Base-by-base conservation (phyloP, 768 basidiomycete species). In the Lepiota brunneoincarnata region DNA sequence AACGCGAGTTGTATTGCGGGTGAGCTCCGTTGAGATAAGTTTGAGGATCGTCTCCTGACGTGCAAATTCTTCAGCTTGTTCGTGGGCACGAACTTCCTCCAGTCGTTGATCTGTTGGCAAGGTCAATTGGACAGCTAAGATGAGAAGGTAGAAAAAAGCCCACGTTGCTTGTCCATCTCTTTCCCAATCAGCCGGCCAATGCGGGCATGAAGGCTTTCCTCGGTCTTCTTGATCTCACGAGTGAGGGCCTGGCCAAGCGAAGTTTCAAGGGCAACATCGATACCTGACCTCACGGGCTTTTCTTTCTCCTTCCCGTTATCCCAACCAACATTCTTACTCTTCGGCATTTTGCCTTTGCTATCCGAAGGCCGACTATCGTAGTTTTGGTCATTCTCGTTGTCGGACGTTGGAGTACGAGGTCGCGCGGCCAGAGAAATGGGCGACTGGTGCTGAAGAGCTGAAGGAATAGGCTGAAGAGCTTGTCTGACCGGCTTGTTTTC, bases 131-230 rank as follows among this genome's bases (percentile, higher is more conserved):
- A 49, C 12, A 47, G 47, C 41, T 57, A 31, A 62, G 49, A 46
- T 44, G 51, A 42, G 44, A 54, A 42, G 17, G 18, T 9, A 24
- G 52, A 51, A 39, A 63, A 42, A 20, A 26, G 75, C 89, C 68
- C 59, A 92, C 92, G 85, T 68, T 93, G 91, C 70, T 87, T 93
- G 64, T 93, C 92, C 78, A 94, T 86, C 69, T 94, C 92, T 72
- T 89, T 90, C 35, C 80, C 79, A 59, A 94, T 84, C 48, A 92
- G 71, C 40, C 87, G 82, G n/a, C 86, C 86, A 55, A 94, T 84
- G 43, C 86, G 83, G 36, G 68, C 83, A 58, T 90, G 86, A 45
- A 94, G 68, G 60, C 72, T 91, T 63, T 91, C 89, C 68, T 94
- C 91, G 38, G 88, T 84, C 75, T 86, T 87, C 67, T 78, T 83